These are phyloP conservation scores for Mallotus nudiflorus DNA, from an alignment of 345 rosid species.

Conservation along the genomic window DNA sequence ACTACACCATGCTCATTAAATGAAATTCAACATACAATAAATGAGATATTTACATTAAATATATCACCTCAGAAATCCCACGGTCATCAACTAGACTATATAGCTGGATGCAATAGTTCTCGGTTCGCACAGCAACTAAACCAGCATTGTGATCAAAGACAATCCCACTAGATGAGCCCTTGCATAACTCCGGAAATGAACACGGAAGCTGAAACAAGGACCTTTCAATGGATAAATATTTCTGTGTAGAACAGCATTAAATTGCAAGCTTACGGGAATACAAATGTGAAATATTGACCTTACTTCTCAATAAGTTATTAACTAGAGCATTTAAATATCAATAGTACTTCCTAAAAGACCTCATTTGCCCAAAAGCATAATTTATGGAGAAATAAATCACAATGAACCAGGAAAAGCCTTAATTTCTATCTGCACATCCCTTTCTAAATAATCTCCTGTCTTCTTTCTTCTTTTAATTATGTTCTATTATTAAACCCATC, in stretches of 20 bases:
- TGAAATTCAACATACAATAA: background rate
- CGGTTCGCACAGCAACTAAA: conserved; percentile 73
- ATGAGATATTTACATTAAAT: background rate
- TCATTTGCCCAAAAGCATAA: background rate
- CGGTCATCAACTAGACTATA: conserved; percentile 85
- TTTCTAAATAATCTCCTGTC: background rate
- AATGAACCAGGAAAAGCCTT: background rate
- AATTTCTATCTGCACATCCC: background rate
- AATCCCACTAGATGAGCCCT: conserved; percentile 48
- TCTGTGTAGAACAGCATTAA: background rate
- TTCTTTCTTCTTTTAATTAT: background rate
- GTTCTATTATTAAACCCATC: background rate
- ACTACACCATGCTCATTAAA: no score
- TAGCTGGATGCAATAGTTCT: conserved; percentile 74
- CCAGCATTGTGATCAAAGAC: conserved; percentile 74
- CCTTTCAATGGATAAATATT: background rate
- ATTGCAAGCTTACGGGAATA: background rate
- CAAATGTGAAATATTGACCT: background rate
- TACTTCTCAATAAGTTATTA: background rate
- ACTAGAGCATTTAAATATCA: background rate
- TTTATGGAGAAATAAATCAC: background rate
- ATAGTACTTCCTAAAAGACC: background rate
- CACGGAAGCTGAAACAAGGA: conserved; percentile 62
- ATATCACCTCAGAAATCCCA: conserved; percentile 79
- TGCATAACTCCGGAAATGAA: conserved; percentile 50